Base-by-base conservation (phyloP, 164 flowering plant genomes). In the Liriodendron chinense region DNA sequence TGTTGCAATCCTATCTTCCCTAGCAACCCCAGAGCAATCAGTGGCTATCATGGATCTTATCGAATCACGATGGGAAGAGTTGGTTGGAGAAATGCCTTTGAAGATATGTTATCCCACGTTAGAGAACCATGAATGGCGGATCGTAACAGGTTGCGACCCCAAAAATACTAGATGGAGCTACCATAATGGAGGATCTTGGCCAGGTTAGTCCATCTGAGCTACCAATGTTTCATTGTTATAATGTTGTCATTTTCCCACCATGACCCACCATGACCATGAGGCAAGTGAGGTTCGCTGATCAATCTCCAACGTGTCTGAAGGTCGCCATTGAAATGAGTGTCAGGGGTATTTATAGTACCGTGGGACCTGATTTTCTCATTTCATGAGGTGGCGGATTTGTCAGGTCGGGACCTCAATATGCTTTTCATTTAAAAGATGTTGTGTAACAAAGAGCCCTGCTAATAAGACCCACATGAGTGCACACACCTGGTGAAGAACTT, bases 151-250 rank as follows among this genome's bases (percentile, higher is more conserved):
- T 18, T 79, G 81, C 5, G 81, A 79, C n/a, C 81, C 81, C 56
- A 79, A 79, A 68, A 79, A 75, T 62, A 79, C 81, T 61, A 75
- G 81, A 76, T 79, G 81, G 81, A 79, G 81, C 73, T 79, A 79
- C 56, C 82, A 80, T 13, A 80, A 80, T 23, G 82, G 82, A 28
- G 82, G 82, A 64, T 80, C 82, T 50, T 79, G 81, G 81, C 81
- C 81, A 79, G 78, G 81, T 79, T 69, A 24, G 76, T 61, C 21
- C 9, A 13, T 53, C 59, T 53, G 20, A 57, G 63, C 24, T n/a
- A 22, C 26, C 25, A 14, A n/a, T 61, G 22, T 18, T 61, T 61
- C n/a, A 18, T n/a, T 24, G n/a, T n/a, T 7, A 20, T 68, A 13
- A n/a, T 25, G 71, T 50, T 63, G 47, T 62, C 34, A 61, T 13